Conservation (phyloP, 768 basidiomycete species). For the Collybia sp. region DNA sequence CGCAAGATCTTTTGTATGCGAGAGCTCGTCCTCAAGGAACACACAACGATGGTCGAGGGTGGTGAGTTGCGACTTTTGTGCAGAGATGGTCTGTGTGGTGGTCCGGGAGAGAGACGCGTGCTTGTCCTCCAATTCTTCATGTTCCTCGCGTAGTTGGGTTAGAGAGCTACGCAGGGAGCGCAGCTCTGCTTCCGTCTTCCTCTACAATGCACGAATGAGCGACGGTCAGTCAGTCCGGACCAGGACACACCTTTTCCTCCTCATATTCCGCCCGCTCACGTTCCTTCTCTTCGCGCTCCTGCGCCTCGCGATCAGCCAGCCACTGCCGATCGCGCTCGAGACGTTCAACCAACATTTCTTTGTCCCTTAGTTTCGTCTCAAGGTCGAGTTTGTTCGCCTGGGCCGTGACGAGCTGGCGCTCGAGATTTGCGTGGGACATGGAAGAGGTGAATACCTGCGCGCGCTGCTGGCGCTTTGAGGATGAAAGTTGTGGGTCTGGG, state of each 20-base stretch:
- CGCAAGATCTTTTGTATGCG: slow-evolving; percentile 30
- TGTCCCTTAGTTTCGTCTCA: slow-evolving; percentile 65
- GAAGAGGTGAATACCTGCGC: slow-evolving; percentile 57
- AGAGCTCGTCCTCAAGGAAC: slow-evolving; percentile 44
- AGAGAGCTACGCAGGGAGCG: slow-evolving; percentile 46
- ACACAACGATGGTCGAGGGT: slow-evolving; percentile 40
- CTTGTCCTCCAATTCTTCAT: slow-evolving; percentile 57
- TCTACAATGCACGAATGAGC: slow-evolving; percentile 24
- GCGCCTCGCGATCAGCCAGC: slow-evolving; percentile 63
- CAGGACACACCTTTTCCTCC: slow-evolving; percentile 53
- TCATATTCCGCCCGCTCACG: slow-evolving; percentile 42
- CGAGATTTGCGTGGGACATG: slow-evolving; percentile 57
- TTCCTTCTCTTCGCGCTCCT: slow-evolving; percentile 67
- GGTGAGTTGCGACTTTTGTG: slow-evolving; percentile 48
- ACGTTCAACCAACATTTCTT: slow-evolving; percentile 54
- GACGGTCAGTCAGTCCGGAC: background rate
- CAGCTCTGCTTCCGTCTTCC: slow-evolving; percentile 45
- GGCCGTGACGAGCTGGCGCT: slow-evolving; percentile 60
- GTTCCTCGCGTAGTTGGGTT: slow-evolving; percentile 47
- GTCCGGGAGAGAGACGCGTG: slow-evolving; percentile 43
- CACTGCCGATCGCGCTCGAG: slow-evolving; percentile 69
- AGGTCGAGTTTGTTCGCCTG: slow-evolving; percentile 61
- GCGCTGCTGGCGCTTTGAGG: slow-evolving; percentile 67
- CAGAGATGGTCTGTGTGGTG: slow-evolving; percentile 42
- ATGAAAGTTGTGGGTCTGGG: slow-evolving; percentile 60